Conservation (phyloP, 176 grass and related monocot species). For the Luzula sylvatica region DNA sequence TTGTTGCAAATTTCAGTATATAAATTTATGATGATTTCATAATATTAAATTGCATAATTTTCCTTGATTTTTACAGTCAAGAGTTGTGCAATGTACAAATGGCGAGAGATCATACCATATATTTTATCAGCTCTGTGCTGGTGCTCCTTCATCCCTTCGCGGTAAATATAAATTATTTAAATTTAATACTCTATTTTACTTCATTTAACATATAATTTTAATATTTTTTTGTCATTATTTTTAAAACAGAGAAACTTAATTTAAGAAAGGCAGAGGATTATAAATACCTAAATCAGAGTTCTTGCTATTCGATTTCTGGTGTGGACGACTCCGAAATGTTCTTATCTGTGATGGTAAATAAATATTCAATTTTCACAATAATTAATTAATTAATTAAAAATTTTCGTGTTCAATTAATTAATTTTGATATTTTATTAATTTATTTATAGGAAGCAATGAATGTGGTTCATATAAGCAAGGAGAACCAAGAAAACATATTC, state of each 20-base stretch:
- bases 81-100: constrained; percentile 83
- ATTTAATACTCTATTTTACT: neutral
- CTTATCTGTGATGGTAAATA: constrained; percentile 48
- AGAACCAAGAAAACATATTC: constrained; percentile 87
- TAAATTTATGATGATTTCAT: neutral
- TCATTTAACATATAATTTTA: no score
- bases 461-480: constrained; percentile 90
- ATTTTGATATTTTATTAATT: constrained; percentile 23
- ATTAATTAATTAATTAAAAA: neutral
- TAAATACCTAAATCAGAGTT: constrained; percentile 97
- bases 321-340: constrained; percentile 98
- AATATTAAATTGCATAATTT: constrained; percentile 8
- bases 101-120: constrained; percentile 94
- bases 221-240: neutral
- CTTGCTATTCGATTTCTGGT: constrained; percentile 74
- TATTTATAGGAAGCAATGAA: constrained; percentile 89
- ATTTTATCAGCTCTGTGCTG: constrained; percentile 96
- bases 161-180: constrained; percentile 35
- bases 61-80: constrained; percentile 54
- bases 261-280: constrained; percentile 84
- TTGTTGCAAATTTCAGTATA: no score
- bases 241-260: constrained; percentile 79
- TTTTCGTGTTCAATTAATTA: neutral
- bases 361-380: constrained; percentile 13
- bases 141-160: constrained; percentile 51